Conservation (phyloP, 2,329 filamentous ascomycete species). For the Aspergillus udagawae region DNA sequence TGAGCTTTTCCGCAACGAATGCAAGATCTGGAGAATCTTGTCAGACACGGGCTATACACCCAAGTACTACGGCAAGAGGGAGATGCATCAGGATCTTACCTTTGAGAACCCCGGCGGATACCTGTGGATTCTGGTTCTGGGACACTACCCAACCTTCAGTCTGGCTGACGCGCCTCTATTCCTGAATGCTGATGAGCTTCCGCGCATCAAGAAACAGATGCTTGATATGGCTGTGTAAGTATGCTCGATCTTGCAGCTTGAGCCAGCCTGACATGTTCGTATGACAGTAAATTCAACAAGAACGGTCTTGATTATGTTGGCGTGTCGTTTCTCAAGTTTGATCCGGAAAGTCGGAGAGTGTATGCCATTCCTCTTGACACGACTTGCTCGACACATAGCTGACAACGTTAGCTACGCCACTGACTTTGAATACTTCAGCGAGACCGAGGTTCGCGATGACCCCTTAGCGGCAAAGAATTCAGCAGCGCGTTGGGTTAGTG, state of each 20-base stretch:
- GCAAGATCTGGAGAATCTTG: neutral
- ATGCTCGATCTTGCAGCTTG: neutral
- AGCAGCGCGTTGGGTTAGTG: neutral
- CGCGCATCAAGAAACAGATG: neutral
- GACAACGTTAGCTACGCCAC: neutral
- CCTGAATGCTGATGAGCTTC: neutral
- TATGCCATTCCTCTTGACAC: neutral
- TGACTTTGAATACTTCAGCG: neutral
- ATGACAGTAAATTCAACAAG: neutral
- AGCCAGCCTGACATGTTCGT: neutral
- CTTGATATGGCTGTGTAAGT: neutral
- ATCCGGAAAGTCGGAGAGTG: neutral
- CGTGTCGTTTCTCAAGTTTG: neutral
- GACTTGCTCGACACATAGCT: neutral
- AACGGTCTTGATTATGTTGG: neutral
- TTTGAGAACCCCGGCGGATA: neutral
- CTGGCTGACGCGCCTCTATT: neutral
- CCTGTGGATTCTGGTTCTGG: neutral
- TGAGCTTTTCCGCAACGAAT: neutral
- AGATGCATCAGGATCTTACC: neutral
- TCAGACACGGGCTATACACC: neutral
- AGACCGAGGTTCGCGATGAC: neutral
- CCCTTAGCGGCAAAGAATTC: neutral
- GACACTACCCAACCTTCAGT: neutral
- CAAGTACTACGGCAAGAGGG: neutral